Evolutionary conservation across 345 rosid species (phyloP), one percentile per base, ranked within the genome.

Genomic region (Pistacia atlantica): DNA sequence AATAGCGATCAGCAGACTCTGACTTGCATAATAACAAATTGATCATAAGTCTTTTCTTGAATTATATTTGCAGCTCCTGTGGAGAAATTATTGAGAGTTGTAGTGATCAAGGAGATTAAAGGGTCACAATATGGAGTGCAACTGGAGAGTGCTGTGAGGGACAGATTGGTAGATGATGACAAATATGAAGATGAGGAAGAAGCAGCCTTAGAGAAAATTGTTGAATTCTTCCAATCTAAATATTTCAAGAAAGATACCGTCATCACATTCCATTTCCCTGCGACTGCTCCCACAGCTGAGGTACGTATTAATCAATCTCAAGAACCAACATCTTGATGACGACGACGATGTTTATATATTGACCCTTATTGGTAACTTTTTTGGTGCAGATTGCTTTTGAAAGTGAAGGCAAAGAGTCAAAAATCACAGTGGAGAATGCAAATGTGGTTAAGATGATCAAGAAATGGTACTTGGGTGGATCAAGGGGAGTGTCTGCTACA

Each of bases 171-270:
- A 0, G 99, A 80, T 2, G 92, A 72, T 2, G 99, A 95, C 80
- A 87, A 90, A 81, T 95, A 95, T 64, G 97, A 95, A 73, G 99
- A 95, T 58, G 98, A 93, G 72, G 99, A 95, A 76, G 99, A 93
- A 80, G 87, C 71, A 6, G 99, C 88, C 28, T 79, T 95, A 7
- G 98, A 95, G 87, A 90, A 89, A 81, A 83, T 95, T 1, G 91
- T 84, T 25, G 86, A 89, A 13, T 95, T 95, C 77, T 95, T 95
- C 72, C 99, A 91, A 80, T 91, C 98, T 35, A 90, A 91, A 82
- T 95, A 91, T 80, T 88, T 93, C 78, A 95, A 90, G 89, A 81
- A 87, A 72, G 55, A 87, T 58, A 89, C 98, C 7, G 65, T 90
- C 73, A 82, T 95, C 84, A 89, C 97, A 52, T 93, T 70, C 75